These are phyloP conservation scores for Leccinum subtestaceum DNA, from an alignment of 768 basidiomycete species.

Conservation along the genomic window DNA sequence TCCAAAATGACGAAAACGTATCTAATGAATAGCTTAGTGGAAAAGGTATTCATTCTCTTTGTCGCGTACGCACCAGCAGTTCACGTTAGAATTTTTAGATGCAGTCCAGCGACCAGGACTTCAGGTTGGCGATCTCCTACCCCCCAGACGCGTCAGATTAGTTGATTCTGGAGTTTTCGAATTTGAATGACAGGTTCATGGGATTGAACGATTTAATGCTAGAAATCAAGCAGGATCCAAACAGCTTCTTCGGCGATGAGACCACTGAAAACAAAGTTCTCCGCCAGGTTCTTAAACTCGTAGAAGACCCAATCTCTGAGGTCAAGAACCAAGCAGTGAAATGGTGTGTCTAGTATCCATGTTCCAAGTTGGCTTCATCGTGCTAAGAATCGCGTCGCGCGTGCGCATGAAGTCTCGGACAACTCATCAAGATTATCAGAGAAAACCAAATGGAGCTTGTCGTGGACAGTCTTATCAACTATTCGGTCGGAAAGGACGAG, in stretches of 20 bases:
- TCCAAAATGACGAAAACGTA: slow-evolving; percentile 79
- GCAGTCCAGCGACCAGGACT: slow-evolving; percentile 90
- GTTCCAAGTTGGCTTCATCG: background rate
- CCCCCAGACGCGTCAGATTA: slow-evolving; percentile 12
- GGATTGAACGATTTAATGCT: slow-evolving; percentile 91
- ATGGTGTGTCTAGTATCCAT: slow-evolving; percentile 51
- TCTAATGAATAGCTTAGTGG: slow-evolving; percentile 79
- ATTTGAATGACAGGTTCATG: slow-evolving; percentile 72
- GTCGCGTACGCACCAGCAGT: background rate
- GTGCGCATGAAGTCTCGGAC: slow-evolving; percentile 63
- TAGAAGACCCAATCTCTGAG: slow-evolving; percentile 95
- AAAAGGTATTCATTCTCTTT: slow-evolving; percentile 51
- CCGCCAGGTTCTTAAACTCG: slow-evolving; percentile 76
- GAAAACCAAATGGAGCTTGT: slow-evolving; percentile 82
- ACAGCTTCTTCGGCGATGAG: slow-evolving; percentile 81
- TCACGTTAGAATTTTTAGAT: slow-evolving; percentile 48
- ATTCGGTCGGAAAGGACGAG: slow-evolving; percentile 84
- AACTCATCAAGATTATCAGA: slow-evolving; percentile 85
- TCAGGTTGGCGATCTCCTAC: slow-evolving; percentile 50
- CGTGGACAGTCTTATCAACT: slow-evolving; percentile 85
- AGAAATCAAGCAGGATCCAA: slow-evolving; percentile 78
- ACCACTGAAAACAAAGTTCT: slow-evolving; percentile 80
- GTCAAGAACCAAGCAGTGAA: slow-evolving; percentile 98
- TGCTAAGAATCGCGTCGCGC: slow-evolving; percentile 1
- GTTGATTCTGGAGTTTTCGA: slow-evolving; percentile 17